Evolutionary conservation across 306 rosid species (phyloP), one percentile per base, ranked within the genome.

Genomic region (Potentilla sterilis): DNA sequence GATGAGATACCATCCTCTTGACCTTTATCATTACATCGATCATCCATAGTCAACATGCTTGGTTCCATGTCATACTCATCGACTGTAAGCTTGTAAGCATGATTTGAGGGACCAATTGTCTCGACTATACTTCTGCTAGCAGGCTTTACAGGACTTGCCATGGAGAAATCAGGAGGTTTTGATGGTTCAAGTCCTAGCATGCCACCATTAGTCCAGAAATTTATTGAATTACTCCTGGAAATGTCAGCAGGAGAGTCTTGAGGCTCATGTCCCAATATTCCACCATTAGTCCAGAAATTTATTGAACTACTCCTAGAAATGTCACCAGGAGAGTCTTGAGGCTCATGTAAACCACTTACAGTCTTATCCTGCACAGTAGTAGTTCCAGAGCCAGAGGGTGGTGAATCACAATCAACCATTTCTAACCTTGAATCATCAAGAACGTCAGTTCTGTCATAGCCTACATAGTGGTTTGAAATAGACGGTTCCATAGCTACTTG

Each of bases 201-300:
- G 81, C 97, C 97, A 83, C 99, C 99, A 77, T 95, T 95, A 57
- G 99, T 95, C 99, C 97, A 95, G 84, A 95, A 85, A 57, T 81
- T 84, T 67, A 86, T 83, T 51, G 97, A 78, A 84, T 75, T 79
- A 83, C 76, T 84, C 75, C 84, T 70, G 32, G 87, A 80, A 79
- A 87, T 57, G 42, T 86, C 90, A 62, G 44, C 78, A 57, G 77
- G 74, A 38, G 83, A 57, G 63, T 87, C 92, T 81, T 86, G 85
- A 72, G 87, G 66, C 74, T 82, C 86, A 51, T 63, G 28, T 28
- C 28, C 28, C 28, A 28, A 65, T 5, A 48, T 18, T 4, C 54
- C 54, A 37, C 40, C 40, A 37, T 37, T 37, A 55, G 98, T 95
- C 98, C 97, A 95, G 81, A 92, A 85, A 55, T 81, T 83, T 66